Evolutionary conservation across 176 grass and related monocot genomes (phyloP).

Genomic region (Cocos nucifera): DNA sequence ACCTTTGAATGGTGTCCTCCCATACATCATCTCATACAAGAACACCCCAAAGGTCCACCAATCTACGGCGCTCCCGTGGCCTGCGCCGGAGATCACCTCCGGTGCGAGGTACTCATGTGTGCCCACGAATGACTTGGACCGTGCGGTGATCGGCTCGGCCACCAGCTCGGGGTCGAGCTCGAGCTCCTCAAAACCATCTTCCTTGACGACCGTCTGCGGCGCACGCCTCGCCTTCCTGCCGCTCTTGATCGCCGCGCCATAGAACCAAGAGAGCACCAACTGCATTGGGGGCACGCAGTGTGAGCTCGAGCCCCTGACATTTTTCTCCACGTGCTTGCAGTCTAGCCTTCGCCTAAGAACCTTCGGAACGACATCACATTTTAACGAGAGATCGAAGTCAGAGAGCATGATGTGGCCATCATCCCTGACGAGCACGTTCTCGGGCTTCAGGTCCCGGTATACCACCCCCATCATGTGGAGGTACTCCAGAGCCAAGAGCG

Average conservation of each 20-base stretch:
- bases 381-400: constrained; percentile 1
- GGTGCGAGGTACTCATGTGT: constrained; percentile 3
- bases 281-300: constrained; percentile 1
- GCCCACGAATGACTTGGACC: constrained; percentile 9
- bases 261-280: neutral
- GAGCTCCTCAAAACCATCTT: too few species aligned
- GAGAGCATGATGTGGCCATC: constrained; percentile 7
- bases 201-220: too few species aligned
- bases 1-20: constrained; percentile 3
- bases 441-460: constrained; percentile 8
- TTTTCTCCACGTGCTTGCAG: too few species aligned
- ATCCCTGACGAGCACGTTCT: constrained; percentile 15
- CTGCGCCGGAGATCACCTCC: neutral
- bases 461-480: constrained; percentile 11
- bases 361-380: neutral
- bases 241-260: too few species aligned
- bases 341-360: neutral
- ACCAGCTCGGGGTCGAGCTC: neutral
- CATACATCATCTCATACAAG: constrained; percentile 3
- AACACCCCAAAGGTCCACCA: constrained; percentile 7
- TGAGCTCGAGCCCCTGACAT: neutral
- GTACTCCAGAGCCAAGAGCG: constrained; percentile 4
- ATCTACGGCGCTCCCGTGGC: constrained; percentile 2
- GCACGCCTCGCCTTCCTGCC: too few species aligned
- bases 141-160: constrained; percentile 1